Base-by-base conservation (phyloP, 768 basidiomycete genomes). In the Termitomyces sp. region DNA sequence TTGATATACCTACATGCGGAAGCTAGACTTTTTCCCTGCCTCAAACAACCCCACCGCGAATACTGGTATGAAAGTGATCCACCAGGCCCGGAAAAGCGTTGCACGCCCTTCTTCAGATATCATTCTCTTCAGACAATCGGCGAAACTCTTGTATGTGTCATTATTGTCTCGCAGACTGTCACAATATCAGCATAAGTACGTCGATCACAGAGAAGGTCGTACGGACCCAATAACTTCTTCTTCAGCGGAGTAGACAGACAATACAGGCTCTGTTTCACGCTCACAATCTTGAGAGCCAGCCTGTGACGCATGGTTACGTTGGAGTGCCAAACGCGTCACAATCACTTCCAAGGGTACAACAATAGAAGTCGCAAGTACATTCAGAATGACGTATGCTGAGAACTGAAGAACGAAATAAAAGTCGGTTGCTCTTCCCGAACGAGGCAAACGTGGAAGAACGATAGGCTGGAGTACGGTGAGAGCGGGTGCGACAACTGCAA, bases 81-180 rank as follows among this genome's bases (percentile, higher is more conserved):
- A 92, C 90, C 89, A 92, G 4, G 86, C 91, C 24, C 90, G 84
- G 66, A 88, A 90, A 56, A 93, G 67, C 1, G 87, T 79, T 57
- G 69, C 67, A 70, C 77, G 78, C 0, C 92, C 92, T 67, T 93
- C 92, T 69, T 93, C 91, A 29, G 85, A 77, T 13, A 87, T 64
- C 45, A 92, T 90, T 60, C 83, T 78, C 70, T 86, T 87, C 16
- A 77, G 81, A 60, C 90, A 91, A 66, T 93, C 87, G 5, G 80
- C 66, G 44, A 93, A 70, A 9, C 91, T 85, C 22, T 77, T 68
- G 66, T 93, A 93, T 20, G 91, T 90, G 60, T 93, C 88, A 42
- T 77, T 81, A 68, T 90, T 89, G 55, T 78, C 84, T 60, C 90
- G 79, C 63, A 91, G 72, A 10, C 88, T 89, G 28, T 29, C 34